These are phyloP conservation scores for Globisporangium cederbergense DNA, from an alignment of 352 stramenopile genomes.

Conservation along the genomic window DNA sequence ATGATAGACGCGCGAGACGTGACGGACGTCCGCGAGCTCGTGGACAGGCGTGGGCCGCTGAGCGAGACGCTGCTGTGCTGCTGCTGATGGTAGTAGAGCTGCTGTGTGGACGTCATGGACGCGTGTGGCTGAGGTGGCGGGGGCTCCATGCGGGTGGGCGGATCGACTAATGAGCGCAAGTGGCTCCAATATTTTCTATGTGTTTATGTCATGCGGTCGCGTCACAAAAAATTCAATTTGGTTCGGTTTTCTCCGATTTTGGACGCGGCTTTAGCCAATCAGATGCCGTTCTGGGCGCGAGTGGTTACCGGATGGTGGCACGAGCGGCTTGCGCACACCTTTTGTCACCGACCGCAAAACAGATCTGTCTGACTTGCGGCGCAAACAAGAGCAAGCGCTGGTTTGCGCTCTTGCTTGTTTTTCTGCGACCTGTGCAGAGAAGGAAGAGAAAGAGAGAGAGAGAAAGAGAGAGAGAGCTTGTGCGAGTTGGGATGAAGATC, in stretches of 20 bases:
- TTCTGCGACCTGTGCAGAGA: not conserved
- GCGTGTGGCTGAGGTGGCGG: not conserved
- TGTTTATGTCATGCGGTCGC: not conserved
- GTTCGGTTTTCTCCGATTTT: not conserved
- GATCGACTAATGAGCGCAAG: not conserved
- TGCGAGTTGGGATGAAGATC: too few relatives aligned
- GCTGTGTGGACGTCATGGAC: not conserved
- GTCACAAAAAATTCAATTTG: not conserved
- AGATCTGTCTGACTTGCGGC: not conserved
- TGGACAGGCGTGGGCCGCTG: slow-evolving; percentile 13
- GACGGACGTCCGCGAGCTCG: slow-evolving; percentile 7
- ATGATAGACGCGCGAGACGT: not conserved
- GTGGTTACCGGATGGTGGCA: not conserved
- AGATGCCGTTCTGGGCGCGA: not conserved
- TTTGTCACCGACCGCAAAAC: not conserved
- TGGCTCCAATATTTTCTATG: not conserved
- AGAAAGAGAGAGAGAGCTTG: too few relatives aligned
- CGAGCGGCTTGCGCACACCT: not conserved
- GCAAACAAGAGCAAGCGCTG: too few relatives aligned
- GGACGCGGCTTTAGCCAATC: not conserved
- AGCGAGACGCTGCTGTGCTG: not conserved
- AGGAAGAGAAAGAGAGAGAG: not conserved
- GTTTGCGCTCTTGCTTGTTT: not conserved
- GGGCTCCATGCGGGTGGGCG: not conserved
- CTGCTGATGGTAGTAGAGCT: not conserved